Evolutionary conservation across 371 early-diverging fungal species (phyloP), one percentile per base, ranked within the genome.

Genomic region (Cokeromyces recurvatus): DNA sequence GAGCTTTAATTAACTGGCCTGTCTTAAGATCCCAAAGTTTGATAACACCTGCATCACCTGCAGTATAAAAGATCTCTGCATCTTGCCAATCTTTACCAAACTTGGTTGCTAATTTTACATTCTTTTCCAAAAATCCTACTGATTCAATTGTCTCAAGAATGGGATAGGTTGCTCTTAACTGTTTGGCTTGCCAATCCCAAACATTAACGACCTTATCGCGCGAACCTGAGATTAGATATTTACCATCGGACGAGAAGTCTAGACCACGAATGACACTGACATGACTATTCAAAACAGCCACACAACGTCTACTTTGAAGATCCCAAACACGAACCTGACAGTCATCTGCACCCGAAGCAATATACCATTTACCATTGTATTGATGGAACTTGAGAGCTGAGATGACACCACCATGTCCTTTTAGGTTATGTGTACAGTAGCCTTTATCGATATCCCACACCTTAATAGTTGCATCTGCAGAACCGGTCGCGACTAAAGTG

Each of bases 401-500:
- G 41, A 98, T 71, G 16, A 95, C 84, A 29, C 95, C 97, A 29
- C 86, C 75, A 49, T 98, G 98, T 31, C 97, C 97, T 38, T 77
- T 81, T 51, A 98, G 88, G 60, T 91, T 90, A 62, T 98, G 98
- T 22, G 98, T 97, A 55, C 91, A 92, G 67, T 75, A 93, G n/a
- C 93, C 94, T 43, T 83, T 76, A 44, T 87, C 90, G 35, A 92
- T 88, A 71, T 98, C 95, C 94, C 95, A 98, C 4, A 96, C 90
- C 48, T 88, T 89, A 45, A 98, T 86, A 7, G 90, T 86, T 55
- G 86, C 85, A 69, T 98, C 98, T 0, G 98, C 95, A n/a, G 91
- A 92, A 35, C 97, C 98, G 1, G 95, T 95, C 4, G 96, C 96
- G 3, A 95, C 90, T 15, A 96, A 62, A 0, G 95, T 92, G 0